Evolutionary conservation across 2,329 filamentous ascomycete genomes (phyloP), one percentile per base, ranked within the genome.

Genomic region (Monilinia polystroma): DNA sequence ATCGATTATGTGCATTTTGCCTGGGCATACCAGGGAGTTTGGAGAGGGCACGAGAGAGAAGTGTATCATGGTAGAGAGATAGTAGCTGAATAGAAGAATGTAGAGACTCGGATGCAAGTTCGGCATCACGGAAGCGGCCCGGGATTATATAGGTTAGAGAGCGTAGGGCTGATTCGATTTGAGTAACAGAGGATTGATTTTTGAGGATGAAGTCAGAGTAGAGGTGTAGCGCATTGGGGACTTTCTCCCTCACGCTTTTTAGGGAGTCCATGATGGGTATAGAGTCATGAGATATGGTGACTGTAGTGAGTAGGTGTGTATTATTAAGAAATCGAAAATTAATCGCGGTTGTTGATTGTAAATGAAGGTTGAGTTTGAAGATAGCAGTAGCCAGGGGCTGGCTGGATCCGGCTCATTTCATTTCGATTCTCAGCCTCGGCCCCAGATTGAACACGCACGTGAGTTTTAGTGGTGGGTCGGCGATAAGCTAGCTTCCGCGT

Each of bases 91-190:
- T 91, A 70, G 89, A 88, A 18, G 92, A 95, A 78, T 97, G 92
- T 60, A 96, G 84, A 56, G 91, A 94, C 79, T 99, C 95, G 63
- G 94, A 97, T 59, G 94, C 92, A 73, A 98, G 90, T 78, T 98
- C 95, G 70, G 94, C 93, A 79, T 98, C 94, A 73, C 91, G 87
- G 75, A 94, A 94, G 64, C 91, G 90, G 67, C 91, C 93, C 67
- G 94, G 95, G 60, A 98, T 95, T 71, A 99, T 93, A 78, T 99
- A 99, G 58, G 94, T 97, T 71, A 99, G 81, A 38, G 93, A 97
- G 51, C 95, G 88, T 75, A 99, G 81, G 18, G 93, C 92, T 70
- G 92, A 96, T 81, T 99, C 95, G 70, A 99, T 94, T 81, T 97
- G 93, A 60, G 92, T 92, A 64, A 99, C 93, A 68, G 96, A 92